phyloP scores from a whole-genome alignment of 2,329 filamentous ascomycete species.

The Fusarium pseudonygamai region DNA sequence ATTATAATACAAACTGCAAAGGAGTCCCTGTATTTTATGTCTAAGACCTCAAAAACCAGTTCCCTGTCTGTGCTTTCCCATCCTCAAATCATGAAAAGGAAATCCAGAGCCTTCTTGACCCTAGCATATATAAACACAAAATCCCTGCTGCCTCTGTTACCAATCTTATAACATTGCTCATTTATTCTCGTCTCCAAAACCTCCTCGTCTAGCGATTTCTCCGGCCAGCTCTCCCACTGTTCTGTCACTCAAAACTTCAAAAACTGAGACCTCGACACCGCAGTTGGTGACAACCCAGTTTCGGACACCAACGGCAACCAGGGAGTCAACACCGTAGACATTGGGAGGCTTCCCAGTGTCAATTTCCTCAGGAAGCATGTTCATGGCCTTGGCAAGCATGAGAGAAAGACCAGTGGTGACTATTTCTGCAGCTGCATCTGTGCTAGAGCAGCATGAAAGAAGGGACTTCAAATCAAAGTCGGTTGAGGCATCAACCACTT shows the following conservation, averaged over 20 bases:
- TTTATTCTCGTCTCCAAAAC: slow-evolving; percentile 36
- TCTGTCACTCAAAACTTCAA: slow-evolving; percentile 57
- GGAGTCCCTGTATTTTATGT: neutral
- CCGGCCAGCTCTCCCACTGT: slow-evolving; percentile 52
- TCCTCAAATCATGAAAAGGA: neutral
- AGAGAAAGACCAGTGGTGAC: slow-evolving; percentile 50
- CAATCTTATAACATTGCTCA: neutral
- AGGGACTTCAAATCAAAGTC: slow-evolving; percentile 45
- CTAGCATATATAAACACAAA: neutral
- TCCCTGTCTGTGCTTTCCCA: neutral
- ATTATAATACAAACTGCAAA: neutral
- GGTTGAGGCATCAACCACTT: slow-evolving; percentile 20
- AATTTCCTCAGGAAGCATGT: slow-evolving; percentile 56
- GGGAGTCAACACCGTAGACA: slow-evolving; percentile 62
- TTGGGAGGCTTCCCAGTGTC: slow-evolving; percentile 52
- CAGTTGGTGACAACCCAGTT: slow-evolving; percentile 60
- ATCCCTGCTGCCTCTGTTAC: neutral
- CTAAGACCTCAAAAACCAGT: neutral
- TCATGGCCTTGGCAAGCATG: slow-evolving; percentile 58
- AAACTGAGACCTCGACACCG: slow-evolving; percentile 56
- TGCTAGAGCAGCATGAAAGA: slow-evolving; percentile 45
- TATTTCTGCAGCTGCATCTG: slow-evolving; percentile 46
- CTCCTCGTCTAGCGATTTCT: slow-evolving; percentile 48
- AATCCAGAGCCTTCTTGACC: neutral
- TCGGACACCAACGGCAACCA: slow-evolving; percentile 62